A percentile compares a stretch with the other conserved stretches of the same genome.
Conservation (phyloP, 805 yeast genomes). For the Saturnispora silvae region DNA sequence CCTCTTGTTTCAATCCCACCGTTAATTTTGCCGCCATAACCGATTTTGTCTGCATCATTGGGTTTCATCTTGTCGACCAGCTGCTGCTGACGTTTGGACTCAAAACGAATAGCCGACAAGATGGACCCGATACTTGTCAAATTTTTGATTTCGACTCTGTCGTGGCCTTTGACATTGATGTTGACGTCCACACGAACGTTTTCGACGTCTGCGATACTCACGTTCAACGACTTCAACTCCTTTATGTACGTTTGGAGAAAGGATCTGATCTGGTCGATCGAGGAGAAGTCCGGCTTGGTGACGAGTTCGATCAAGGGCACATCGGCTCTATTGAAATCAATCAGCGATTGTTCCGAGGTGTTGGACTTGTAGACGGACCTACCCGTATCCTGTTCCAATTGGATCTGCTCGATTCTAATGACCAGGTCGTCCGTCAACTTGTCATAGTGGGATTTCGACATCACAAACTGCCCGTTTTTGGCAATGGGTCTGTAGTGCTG, state of each 20-base stretch:
- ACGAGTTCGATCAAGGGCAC: conserved; percentile 85
- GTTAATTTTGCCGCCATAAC: conserved; percentile 6
- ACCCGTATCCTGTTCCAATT: conserved; percentile 93
- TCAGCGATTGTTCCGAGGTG: conserved; percentile 25
- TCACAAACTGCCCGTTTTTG: conserved; percentile 43
- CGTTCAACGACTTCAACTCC: conserved; percentile 52
- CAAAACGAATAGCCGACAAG: conserved; percentile 60
- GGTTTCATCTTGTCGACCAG: conserved; percentile 15
- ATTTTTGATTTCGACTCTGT: conserved; percentile 83
- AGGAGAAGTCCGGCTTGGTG: conserved; percentile 75
- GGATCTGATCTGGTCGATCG: conserved; percentile 56
- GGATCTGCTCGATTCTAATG: conserved; percentile 69
- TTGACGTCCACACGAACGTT: conserved; percentile 95
- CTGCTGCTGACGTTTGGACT: conserved; percentile 60
- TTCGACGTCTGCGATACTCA: conserved; percentile 86
- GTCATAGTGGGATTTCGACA: conserved; percentile 41
- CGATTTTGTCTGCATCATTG: no score
- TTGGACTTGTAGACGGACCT: conserved; percentile 49
- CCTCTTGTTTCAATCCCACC: conserved; percentile 63
- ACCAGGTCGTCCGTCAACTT: conserved; percentile 32
- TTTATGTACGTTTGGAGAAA: conserved; percentile 76
- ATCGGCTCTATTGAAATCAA: conserved; percentile 80
- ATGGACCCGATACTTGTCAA: conserved; percentile 78
- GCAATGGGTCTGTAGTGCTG: conserved; percentile 81
- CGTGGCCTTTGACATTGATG: conserved; percentile 62